Conservation (phyloP, 345 rosid genomes). For the Lepidium aucheri region DNA sequence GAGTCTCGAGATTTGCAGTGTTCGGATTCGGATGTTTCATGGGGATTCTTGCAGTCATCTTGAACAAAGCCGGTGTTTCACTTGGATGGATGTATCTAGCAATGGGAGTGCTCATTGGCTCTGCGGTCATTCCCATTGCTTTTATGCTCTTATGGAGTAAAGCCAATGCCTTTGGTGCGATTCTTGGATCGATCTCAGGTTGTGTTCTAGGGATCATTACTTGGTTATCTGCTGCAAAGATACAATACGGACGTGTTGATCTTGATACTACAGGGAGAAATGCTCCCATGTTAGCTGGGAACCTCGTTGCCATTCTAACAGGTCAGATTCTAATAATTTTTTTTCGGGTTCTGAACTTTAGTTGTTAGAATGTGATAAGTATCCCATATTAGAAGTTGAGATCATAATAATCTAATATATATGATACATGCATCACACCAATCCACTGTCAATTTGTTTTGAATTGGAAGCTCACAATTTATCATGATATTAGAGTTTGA, state of each 20-base stretch:
- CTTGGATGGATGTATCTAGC: conserved; percentile 97
- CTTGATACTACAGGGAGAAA: conserved; percentile 74
- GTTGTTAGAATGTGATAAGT: no score
- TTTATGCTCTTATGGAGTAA: conserved; percentile 90
- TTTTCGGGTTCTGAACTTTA: not conserved
- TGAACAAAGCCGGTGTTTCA: conserved; percentile 87
- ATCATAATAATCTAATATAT: no score
- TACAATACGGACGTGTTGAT: conserved; percentile 59
- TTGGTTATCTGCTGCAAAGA: conserved; percentile 56
- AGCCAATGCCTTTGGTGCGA: conserved; percentile 80
- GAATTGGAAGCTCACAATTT: no score
- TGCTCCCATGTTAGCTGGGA: conserved; percentile 87
- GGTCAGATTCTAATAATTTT: conserved; percentile 20
- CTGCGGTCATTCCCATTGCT: conserved; percentile 86
- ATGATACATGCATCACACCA: no score
- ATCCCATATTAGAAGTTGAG: no score
- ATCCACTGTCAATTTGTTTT: no score
- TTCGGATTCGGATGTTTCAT: conserved; percentile 86
- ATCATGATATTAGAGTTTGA: no score
- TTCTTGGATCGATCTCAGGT: conserved; percentile 58
- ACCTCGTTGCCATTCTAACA: conserved; percentile 61
- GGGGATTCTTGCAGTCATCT: conserved; percentile 82
- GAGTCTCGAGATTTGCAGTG: conserved; percentile 61
- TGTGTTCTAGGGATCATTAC: conserved; percentile 66
- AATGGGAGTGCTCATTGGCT: conserved; percentile 83